A percentile compares a stretch with the other conserved stretches of the same genome.
Conservation (phyloP, 768 basidiomycete genomes). For the Hypholoma sublateritium region DNA sequence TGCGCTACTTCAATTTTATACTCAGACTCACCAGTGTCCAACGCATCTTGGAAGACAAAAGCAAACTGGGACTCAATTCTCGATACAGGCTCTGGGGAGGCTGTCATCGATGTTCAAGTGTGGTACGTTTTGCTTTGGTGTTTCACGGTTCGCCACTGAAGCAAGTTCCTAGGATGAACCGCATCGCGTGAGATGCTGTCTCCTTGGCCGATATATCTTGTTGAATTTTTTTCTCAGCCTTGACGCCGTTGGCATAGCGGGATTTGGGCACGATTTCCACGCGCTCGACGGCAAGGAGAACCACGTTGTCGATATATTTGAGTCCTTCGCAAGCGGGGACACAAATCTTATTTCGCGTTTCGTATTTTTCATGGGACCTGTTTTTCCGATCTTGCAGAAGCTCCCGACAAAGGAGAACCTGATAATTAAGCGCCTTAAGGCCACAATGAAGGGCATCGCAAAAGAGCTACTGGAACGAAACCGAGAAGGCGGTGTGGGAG, state of each 20-base stretch:
- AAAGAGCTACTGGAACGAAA: constrained; percentile 36
- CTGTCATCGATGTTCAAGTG: constrained; percentile 45
- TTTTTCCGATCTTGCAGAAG: constrained; percentile 33
- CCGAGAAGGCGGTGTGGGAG: constrained; percentile 30
- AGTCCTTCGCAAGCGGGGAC: constrained; percentile 29
- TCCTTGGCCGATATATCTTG: not conserved
- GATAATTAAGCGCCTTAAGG: constrained; percentile 28
- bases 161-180: constrained; percentile 38
- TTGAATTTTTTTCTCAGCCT: constrained; percentile 32
- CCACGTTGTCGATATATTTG: constrained; percentile 40
- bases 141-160: not conserved
- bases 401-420: constrained; percentile 36
- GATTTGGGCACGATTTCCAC: constrained; percentile 59
- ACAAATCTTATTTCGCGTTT: constrained; percentile 26
- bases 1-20: constrained; percentile 9
- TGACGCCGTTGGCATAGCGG: constrained; percentile 58
- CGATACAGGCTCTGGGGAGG: constrained; percentile 24
- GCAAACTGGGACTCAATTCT: constrained; percentile 25
- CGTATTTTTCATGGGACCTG: constrained; percentile 34
- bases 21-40: not conserved
- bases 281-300: constrained; percentile 47
- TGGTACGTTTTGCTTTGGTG: constrained; percentile 30
- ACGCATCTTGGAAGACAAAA: constrained; percentile 29
- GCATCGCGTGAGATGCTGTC: constrained; percentile 31
- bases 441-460: constrained; percentile 38